phyloP scores from a whole-genome alignment of 2,329 filamentous ascomycete genomes.

The Phoma herbarum region DNA sequence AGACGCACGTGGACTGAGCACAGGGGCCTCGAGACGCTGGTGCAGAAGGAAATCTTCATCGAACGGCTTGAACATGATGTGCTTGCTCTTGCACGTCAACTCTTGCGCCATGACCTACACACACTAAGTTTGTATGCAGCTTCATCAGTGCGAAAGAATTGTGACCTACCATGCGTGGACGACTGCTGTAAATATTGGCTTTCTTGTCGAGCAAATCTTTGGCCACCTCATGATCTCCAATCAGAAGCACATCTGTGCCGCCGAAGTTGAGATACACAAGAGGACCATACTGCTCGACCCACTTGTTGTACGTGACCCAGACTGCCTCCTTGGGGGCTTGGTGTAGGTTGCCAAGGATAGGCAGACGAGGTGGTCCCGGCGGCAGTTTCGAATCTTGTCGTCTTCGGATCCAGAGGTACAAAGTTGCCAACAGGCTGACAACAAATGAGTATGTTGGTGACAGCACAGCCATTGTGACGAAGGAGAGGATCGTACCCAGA shows the following conservation, averaged over 20 bases:
- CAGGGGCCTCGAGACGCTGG: slow-evolving; percentile 50
- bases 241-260: slow-evolving; percentile 46
- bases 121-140: not conserved
- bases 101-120: slow-evolving; percentile 57
- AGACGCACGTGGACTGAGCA: slow-evolving; percentile 40
- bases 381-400: slow-evolving; percentile 24
- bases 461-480: not conserved
- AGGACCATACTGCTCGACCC: slow-evolving; percentile 48
- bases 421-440: not conserved
- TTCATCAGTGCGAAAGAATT: not conserved
- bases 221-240: slow-evolving; percentile 60
- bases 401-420: not conserved
- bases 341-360: slow-evolving; percentile 47
- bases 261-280: slow-evolving; percentile 46
- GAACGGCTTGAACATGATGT: slow-evolving; percentile 52
- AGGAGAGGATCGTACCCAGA: not conserved
- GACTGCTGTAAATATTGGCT: slow-evolving; percentile 59
- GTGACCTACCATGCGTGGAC: slow-evolving; percentile 51
- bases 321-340: slow-evolving; percentile 36
- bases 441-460: not conserved
- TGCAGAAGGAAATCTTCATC: slow-evolving; percentile 50
- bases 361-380: slow-evolving; percentile 40
- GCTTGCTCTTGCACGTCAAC: slow-evolving; percentile 53
- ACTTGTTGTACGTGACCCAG: slow-evolving; percentile 43
- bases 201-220: slow-evolving; percentile 62